Percentiles rank a stretch among this genome's conserved stretches.
Conservation (phyloP, 345 rosid genomes). For the thale cress (Arabidopsis thaliana) region TAIR10.1 NC_003070.9:8245001-8245500, state of each 20-base stretch:
- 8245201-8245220: slow-evolving; percentile 59
- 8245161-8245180: slow-evolving; percentile 70
- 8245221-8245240: slow-evolving; percentile 67
- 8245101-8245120: slow-evolving; percentile 84
- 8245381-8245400: slow-evolving; percentile 62
- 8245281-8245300: slow-evolving; percentile 84
- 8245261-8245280: slow-evolving; percentile 67
- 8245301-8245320: slow-evolving; percentile 59
- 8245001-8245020: slow-evolving; percentile 81
- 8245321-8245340: slow-evolving; percentile 59
- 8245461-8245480: slow-evolving; percentile 85
- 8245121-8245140: slow-evolving; percentile 83
- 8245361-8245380: slow-evolving; percentile 66
- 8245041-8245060: slow-evolving; percentile 85
- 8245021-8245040: slow-evolving; percentile 76
- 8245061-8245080: slow-evolving; percentile 93
- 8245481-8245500: slow-evolving; percentile 78
- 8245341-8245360: slow-evolving; percentile 53
- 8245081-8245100: slow-evolving; percentile 75
- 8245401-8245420: slow-evolving; percentile 74
- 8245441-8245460: slow-evolving; percentile 69
- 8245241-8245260: slow-evolving; percentile 59
- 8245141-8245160: slow-evolving; percentile 79
- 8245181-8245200: slow-evolving; percentile 59
- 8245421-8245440: slow-evolving; percentile 92